Evolutionary conservation across 495 filamentous ascomycete genomes (phyloP), one percentile per base, ranked within the genome.

Genomic region (Lasiosphaeria hispida): DNA sequence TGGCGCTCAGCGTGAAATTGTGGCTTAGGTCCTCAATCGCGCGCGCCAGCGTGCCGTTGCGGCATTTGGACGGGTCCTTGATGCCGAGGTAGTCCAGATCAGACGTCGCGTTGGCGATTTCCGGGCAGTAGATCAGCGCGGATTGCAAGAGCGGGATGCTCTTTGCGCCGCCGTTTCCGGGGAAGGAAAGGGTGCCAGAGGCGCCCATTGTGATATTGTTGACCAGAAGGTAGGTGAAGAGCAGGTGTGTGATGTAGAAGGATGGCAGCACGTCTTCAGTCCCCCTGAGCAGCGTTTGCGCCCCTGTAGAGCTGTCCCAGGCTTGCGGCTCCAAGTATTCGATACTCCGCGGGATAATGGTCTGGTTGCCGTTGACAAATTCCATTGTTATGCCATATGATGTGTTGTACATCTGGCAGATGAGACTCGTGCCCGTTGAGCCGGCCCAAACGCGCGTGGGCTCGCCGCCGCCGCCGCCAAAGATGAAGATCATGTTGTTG

Each of bases 1-100:
- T 39, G 11, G 57, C 36, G 19, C 56, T 63, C 34, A 58, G 53
- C n/a, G 60, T 63, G 42, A 63, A 63, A 37, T 63, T 63, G 15
- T 14, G 57, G 5, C 56, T 59, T 17, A 63, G 37, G 14, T 41
- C 34, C 41, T 63, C 60, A 15, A 63, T 55, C n/a, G 60, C 56
- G 11, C 36, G 17, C 17, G 56, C 60, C 14, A 63, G 55, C 34
- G 56, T 59, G 4, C 56, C 55, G 9, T 49, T 51, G 7, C 33
- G 58, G 18, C 58, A 61, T 11, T 41, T 35, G 34, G 37, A 13
- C 8, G 34, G 33, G 11, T 30, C 23, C 23, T 30, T 30, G 23
- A 30, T 30, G 23, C 35, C 14, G 19, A 19, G 11, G 36, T 19
- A 39, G n/a, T 43, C 44, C 36, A 14, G 39, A 47, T 41, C 36